Evolutionary conservation across 257 asterid species (phyloP).

Genomic region (Anisodus tanguticus): DNA sequence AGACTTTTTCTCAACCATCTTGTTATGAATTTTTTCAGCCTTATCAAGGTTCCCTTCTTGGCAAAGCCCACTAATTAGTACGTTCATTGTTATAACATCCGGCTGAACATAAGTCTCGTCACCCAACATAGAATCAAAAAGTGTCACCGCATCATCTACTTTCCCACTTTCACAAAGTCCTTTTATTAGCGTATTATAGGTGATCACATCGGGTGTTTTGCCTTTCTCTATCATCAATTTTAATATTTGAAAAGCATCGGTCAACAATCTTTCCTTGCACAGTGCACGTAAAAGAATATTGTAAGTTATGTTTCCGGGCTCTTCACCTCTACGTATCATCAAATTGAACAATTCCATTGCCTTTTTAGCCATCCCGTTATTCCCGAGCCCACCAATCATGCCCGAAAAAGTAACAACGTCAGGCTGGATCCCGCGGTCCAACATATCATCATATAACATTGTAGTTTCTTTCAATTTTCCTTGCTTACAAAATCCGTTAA

Average conservation of each 20-base stretch:
- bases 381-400: slow-evolving; percentile 60
- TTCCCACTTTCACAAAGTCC: slow-evolving; percentile 64
- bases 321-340: slow-evolving; percentile 64
- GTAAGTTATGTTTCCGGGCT: slow-evolving; percentile 52
- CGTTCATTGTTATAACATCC: slow-evolving; percentile 54
- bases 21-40: slow-evolving; percentile 55
- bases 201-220: slow-evolving; percentile 56
- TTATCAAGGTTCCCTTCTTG: slow-evolving; percentile 50
- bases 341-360: slow-evolving; percentile 62
- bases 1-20: slow-evolving; percentile 48
- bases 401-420: slow-evolving; percentile 60
- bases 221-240: slow-evolving; percentile 58
- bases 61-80: slow-evolving; percentile 67
- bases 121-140: slow-evolving; percentile 55
- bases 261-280: slow-evolving; percentile 54
- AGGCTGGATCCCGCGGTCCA: slow-evolving; percentile 57
- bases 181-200: slow-evolving; percentile 55
- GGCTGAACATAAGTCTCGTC: slow-evolving; percentile 47
- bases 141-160: slow-evolving; percentile 53
- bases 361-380: slow-evolving; percentile 50
- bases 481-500: slow-evolving; percentile 57
- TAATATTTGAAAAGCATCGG: slow-evolving; percentile 58
- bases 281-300: slow-evolving; percentile 62
- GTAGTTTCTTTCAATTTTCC: slow-evolving; percentile 62
- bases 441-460: slow-evolving; percentile 56